Base-by-base conservation (phyloP, 192 early-diverging fungal species). In the Pilobolus umbonatus region DNA sequence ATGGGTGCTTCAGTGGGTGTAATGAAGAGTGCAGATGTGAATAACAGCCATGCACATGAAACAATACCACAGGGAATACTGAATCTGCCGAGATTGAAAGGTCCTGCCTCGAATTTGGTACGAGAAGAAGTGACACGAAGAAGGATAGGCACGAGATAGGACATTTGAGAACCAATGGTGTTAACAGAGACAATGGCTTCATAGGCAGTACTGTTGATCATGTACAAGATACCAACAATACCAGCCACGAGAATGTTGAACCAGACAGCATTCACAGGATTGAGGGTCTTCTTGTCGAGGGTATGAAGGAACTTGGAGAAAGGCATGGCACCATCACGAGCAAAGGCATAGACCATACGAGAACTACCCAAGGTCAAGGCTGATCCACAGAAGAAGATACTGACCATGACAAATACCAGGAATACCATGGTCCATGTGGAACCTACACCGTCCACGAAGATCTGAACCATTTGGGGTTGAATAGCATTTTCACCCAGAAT, bases 311-410 rank as follows among this genome's bases (percentile, higher is more conserved):
- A 34, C 14, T 66, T 70, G 2, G 78, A 80, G 7, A 77, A 65
- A 9, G 78, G 78, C 61, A 81, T 50, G 25, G 79, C 79, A 29
- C 79, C 79, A 42, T 81, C 79, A 25, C 79, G 70, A 24, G 79
- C 74, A 57, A 81, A 81, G 0, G 79, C 79, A 40, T 72, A 81
- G 30, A 81, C 75, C 79, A 81, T 81, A 29, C 79, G 74, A 28
- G 79, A 79, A 46, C 61, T 67, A 2, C 77, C 71, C 0, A 81
- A 38, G 0, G 75, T 76, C 14, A 78, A 64, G 0, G 75, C 71
- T 7, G 66, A 69, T 2, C 75, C 76, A 19, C 68, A 74, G 47
- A 79, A 79, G 67, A 81, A 76, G 17, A 72, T 73, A 19, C 71
- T 66, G 4, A 75, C 38, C 42, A 81, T 70, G 39, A 79, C 67